These are phyloP conservation scores for Neurospora crassa DNA, from an alignment of 2,329 filamentous ascomycete genomes.

Conservation along the genomic window DNA sequence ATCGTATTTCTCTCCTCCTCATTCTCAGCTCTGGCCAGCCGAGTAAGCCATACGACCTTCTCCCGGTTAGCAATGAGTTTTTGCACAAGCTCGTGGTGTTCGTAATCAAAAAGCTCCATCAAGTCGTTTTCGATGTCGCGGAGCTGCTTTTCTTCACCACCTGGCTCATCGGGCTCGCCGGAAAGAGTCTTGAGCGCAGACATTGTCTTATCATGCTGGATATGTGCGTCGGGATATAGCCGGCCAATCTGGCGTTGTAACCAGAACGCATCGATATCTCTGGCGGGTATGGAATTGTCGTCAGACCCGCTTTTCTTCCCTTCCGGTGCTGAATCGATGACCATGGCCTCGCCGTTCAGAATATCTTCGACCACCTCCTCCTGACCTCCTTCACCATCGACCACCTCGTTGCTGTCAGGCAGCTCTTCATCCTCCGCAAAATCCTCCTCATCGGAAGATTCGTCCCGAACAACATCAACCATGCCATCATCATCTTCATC, in stretches of 20 bases:
- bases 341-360: conserved; percentile 57
- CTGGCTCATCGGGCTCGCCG: conserved; percentile 57
- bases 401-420: conserved; percentile 41
- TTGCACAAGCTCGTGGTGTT: conserved; percentile 85
- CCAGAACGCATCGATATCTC: conserved; percentile 97
- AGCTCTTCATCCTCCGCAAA: conserved; percentile 52
- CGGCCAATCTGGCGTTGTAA: conserved; percentile 83
- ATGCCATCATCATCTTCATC: conserved; percentile 74
- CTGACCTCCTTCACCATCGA: conserved; percentile 37
- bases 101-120: conserved; percentile 97
- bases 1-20: conserved; percentile 65
- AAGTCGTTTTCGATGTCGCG: conserved; percentile 96
- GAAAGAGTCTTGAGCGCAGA: conserved; percentile 76
- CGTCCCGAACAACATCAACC: conserved; percentile 80
- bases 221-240: conserved; percentile 84
- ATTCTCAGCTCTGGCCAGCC: conserved; percentile 72
- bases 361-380: conserved; percentile 39
- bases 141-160: conserved; percentile 73
- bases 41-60: conserved; percentile 92
- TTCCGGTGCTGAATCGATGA: conserved; percentile 61
- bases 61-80: conserved; percentile 87
- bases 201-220: conserved; percentile 85
- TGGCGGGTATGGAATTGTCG: conserved; percentile 60
- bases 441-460: conserved; percentile 74
- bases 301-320: conserved; percentile 38